These are phyloP conservation scores for Evansstolkia leycettana DNA, from an alignment of 495 filamentous ascomycete genomes.

Conservation along the genomic window DNA sequence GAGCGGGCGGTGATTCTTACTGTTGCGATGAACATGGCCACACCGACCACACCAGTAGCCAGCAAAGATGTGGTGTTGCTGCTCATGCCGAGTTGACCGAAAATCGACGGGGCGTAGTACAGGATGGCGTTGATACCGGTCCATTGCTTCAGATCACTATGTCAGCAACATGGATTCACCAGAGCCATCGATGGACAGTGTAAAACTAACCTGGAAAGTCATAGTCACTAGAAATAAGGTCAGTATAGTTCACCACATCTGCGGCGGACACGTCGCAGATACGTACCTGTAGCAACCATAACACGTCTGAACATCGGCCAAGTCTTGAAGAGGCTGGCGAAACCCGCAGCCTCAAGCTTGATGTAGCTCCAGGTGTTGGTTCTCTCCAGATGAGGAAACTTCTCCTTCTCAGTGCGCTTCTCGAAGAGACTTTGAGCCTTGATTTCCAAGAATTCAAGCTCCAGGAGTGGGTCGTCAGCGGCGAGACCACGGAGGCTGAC, in stretches of 20 bases:
- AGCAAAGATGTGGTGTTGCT: conserved; percentile 46
- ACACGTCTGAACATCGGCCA: conserved; percentile 50
- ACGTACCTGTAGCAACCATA: conserved; percentile 30
- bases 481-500: conserved; percentile 17
- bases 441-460: conserved; percentile 18
- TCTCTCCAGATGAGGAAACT: conserved; percentile 54
- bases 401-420: conserved; percentile 52
- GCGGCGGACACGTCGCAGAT: too few relatives aligned
- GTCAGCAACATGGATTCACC: conserved; percentile 37
- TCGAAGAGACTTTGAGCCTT: conserved; percentile 65
- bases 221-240: too few relatives aligned
- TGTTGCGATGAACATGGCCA: conserved; percentile 37
- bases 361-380: conserved; percentile 46
- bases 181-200: not conserved
- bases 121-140: conserved; percentile 59
- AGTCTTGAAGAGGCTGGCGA: conserved; percentile 52
- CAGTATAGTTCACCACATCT: too few relatives aligned
- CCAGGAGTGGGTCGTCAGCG: conserved; percentile 8
- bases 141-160: conserved; percentile 37
- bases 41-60: conserved; percentile 60
- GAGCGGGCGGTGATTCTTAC: conserved; percentile 8
- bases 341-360: conserved; percentile 58
- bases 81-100: conserved; percentile 46
- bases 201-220: conserved; percentile 4
- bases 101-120: conserved; percentile 59